Evolutionary conservation across 768 basidiomycete genomes (phyloP), one percentile per base, ranked within the genome.

Genomic region (Brasilioporus rufonigricans): DNA sequence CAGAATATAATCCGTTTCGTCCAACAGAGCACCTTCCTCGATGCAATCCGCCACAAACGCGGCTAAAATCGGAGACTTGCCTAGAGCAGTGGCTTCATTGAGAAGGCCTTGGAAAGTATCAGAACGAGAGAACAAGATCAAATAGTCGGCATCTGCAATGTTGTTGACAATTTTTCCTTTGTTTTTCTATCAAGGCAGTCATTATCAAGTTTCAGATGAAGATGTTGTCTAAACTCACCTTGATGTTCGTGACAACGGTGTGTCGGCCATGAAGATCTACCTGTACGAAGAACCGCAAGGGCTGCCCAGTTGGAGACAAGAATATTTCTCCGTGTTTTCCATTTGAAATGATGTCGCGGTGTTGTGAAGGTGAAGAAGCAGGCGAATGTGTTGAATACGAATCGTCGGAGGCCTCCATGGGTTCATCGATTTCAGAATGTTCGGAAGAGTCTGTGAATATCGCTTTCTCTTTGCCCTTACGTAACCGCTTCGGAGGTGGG

Each of bases 231-330:
- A 18, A 29, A 65, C 74, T 54, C 50, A 86, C 88, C 80, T 86
- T 88, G 65, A 91, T 84, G 9, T 74, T 70, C 43, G 72, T 72
- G 23, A 85, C 76, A 26, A 85, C 64, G 1, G 72, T 67, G 16
- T 73, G 70, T 23, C 87, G 76, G 47, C 81, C 80, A 41, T 77
- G 76, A 1, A 86, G 72, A 59, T 86, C 85, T n/a, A 89, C 73
- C 63, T 87, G 85, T 33, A 89, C 83, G 59, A 81, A 87, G 59
- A 89, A 88, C 13, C 71, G 65, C 44, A 84, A 61, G 0, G 78
- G 71, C 48, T 69, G 61, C 4, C 81, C 85, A 32, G 71, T 62
- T 23, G 67, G 64, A 0, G 70, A 69, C 23, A 64, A 67, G 53
- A 88, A 87, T 23, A 86, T 63, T 41, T 73, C 69, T 24, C 65